Percentiles rank a stretch among this genome's conserved stretches.
phyloP scores from a whole-genome alignment of 768 basidiomycete species.

The Termitomyces sp. region DNA sequence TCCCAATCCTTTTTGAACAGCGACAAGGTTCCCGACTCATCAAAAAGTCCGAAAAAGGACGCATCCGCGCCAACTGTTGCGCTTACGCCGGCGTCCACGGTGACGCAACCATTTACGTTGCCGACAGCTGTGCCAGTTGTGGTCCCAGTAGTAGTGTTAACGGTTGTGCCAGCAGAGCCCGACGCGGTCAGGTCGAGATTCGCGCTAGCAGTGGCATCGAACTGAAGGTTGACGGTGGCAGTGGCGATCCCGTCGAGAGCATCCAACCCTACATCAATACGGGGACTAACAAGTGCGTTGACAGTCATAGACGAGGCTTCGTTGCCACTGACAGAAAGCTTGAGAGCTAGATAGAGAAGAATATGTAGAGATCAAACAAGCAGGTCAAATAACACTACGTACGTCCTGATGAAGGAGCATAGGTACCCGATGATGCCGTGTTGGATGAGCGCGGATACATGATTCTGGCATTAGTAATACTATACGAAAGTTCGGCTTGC shows the following conservation, averaged over 20 bases:
- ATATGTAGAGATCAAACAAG: too few relatives aligned
- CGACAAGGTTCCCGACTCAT: not conserved
- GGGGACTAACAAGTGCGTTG: constrained; percentile 23
- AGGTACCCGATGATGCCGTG: too few relatives aligned
- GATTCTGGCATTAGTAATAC: too few relatives aligned
- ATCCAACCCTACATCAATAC: constrained; percentile 29
- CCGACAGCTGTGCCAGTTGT: not conserved
- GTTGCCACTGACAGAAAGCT: too few relatives aligned
- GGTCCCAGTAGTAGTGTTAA: not conserved
- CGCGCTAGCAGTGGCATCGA: constrained; percentile 15
- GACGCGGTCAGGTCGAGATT: not conserved
- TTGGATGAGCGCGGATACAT: too few relatives aligned
- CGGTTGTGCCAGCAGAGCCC: not conserved
- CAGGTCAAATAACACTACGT: too few relatives aligned
- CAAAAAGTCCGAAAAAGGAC: not conserved
- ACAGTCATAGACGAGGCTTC: not conserved
- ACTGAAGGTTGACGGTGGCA: constrained; percentile 26
- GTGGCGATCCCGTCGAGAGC: constrained; percentile 24
- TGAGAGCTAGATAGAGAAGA: too few relatives aligned
- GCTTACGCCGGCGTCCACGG: not conserved
- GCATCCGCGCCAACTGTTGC: not conserved
- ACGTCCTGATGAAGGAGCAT: too few relatives aligned
- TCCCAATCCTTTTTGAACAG: not conserved
- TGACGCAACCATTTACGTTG: not conserved
- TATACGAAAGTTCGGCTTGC: too few relatives aligned